Conservation (phyloP, 495 filamentous ascomycete genomes). For the Aspergillus bridgeri region DNA sequence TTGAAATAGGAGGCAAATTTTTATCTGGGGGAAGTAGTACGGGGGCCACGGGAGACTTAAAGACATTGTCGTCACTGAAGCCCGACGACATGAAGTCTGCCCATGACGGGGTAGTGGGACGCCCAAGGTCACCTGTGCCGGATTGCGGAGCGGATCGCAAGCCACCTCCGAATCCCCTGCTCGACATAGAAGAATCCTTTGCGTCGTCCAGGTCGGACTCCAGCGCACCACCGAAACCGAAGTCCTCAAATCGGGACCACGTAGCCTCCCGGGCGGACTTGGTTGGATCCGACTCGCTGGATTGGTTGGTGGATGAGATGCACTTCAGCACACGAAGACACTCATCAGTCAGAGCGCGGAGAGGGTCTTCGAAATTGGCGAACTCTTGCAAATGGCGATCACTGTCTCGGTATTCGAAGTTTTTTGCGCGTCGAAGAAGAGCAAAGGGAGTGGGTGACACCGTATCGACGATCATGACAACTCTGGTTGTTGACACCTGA, state of each 20-base stretch:
- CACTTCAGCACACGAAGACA: constrained; percentile 84
- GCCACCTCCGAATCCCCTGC: constrained; percentile 22
- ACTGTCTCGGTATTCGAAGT: constrained; percentile 91
- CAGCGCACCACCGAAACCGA: constrained; percentile 80
- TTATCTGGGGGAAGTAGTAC: constrained; percentile 87
- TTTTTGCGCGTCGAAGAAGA: constrained; percentile 82
- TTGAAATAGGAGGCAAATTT: constrained; percentile 75
- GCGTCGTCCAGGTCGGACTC: constrained; percentile 63
- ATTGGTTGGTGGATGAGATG: constrained; percentile 86
- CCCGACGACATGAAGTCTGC: constrained; percentile 94
- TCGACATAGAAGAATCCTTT: constrained; percentile 32
- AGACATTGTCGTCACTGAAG: constrained; percentile 69
- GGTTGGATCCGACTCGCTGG: constrained; percentile 62
- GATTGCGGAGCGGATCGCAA: constrained; percentile 63
- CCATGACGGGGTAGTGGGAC: constrained; percentile 96
- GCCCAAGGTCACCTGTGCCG: constrained; percentile 56
- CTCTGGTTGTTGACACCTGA: constrained; percentile 77
- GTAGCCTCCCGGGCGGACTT: constrained; percentile 76
- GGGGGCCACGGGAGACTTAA: constrained; percentile 48
- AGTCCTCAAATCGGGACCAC: constrained; percentile 95
- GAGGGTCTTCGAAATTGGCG: constrained; percentile 83
- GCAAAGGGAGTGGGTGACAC: constrained; percentile 95
- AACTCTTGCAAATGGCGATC: constrained; percentile 79
- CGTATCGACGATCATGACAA: constrained; percentile 94
- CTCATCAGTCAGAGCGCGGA: constrained; percentile 86